Evolutionary conservation across 2,329 filamentous ascomycete species (phyloP), one percentile per base, ranked within the genome.

Genomic region (Colletotrichum camelliae): DNA sequence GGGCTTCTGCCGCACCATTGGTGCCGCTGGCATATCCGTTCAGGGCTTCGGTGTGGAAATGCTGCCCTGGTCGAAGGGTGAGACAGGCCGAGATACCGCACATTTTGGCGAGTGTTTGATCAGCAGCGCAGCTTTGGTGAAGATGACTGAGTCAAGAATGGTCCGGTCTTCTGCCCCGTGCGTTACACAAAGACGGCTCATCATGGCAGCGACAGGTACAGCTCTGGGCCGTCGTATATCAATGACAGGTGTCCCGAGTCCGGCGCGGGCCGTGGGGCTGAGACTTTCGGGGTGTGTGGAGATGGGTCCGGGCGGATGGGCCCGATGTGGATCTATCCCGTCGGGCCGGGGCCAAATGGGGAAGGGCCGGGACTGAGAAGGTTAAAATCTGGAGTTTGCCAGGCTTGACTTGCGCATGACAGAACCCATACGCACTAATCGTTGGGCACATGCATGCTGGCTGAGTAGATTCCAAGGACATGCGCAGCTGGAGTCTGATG

Each of bases 31-130:
- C 70, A 15, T 72, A 72, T 8, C 37, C 55, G n/a, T 72, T 72
- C 9, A 72, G 64, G 7, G 70, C 64, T 2, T 52, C 64, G 8
- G 70, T 72, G 24, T 72, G 62, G 6, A 72, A 72, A 1, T 68
- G 55, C 4, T 68, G 55, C 33, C 69, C 69, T 8, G n/a, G 60
- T 24, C 35, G 27, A 9, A 72, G 70, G 2, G 61, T 67, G 16
- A 72, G 21, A 48, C 70, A 72, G 12, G 70, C 70, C 48, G 70
- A 72, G 48, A 72, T 72, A 52, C 70, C 62, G 35, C 70, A 72
- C 70, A 72, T 72, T 12, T 31, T 12, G 60, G n/a, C 21, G 12
- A 16, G 4, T 29, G 33, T 37, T 27, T 39, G 60, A 64, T 24
- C 27, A 29, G 37, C 31, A 2, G 7, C 13, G 39, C 5, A 62